Evolutionary conservation across 2,329 filamentous ascomycete species (phyloP).

Genomic region (Ophiostoma tasmaniense): DNA sequence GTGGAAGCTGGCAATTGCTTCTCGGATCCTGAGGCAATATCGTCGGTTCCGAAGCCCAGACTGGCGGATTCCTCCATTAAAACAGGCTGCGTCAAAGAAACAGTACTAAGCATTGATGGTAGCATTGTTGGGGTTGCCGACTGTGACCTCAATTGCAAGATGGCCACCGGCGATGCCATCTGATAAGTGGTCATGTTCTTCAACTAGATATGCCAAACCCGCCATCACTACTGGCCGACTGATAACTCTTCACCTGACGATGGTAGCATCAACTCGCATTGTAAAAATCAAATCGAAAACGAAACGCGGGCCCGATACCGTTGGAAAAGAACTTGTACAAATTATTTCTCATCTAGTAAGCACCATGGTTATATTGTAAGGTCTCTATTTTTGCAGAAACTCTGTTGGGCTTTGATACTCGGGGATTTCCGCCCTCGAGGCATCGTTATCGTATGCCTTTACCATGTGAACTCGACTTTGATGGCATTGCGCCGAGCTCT

Average conservation of each 20-base stretch:
- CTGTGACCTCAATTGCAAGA: not conserved
- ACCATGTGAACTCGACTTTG: no score
- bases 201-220: not conserved
- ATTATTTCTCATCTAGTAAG: not conserved
- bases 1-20: not conserved
- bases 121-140: not conserved
- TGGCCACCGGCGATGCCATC: not conserved
- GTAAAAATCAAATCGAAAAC: no score
- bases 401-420: no score
- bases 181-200: not conserved
- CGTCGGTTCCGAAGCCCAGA: not conserved
- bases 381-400: no score
- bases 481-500: no score
- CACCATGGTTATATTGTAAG: no score
- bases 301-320: not conserved
- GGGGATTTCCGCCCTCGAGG: not conserved
- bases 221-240: not conserved
- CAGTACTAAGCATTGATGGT: not conserved
- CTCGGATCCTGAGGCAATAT: not conserved
- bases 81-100: no score
- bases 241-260: not conserved
- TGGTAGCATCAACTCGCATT: not conserved
- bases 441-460: not conserved
- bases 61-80: not conserved
- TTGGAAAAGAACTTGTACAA: not conserved